phyloP scores from a whole-genome alignment of 2,329 filamentous ascomycete genomes.

The Seiridium cupressi region DNA sequence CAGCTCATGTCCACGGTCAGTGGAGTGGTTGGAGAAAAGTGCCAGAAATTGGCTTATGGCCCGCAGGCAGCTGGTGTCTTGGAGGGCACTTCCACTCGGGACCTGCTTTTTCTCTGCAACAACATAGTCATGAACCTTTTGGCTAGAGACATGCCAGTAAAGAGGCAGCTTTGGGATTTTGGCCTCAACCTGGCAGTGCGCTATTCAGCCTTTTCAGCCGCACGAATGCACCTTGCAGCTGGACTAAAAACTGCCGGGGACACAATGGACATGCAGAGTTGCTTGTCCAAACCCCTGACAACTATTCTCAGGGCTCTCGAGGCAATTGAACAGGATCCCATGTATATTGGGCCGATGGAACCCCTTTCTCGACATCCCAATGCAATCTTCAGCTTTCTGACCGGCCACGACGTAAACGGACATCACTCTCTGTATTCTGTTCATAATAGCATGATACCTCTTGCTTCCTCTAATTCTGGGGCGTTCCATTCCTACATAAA shows the following conservation, averaged over 20 bases:
- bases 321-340: background rate
- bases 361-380: background rate
- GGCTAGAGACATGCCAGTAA: constrained; percentile 18
- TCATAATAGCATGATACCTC: background rate
- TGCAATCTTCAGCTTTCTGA: constrained; percentile 21
- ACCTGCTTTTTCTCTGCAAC: constrained; percentile 36
- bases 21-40: background rate
- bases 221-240: constrained; percentile 16
- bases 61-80: background rate
- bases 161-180: constrained; percentile 25
- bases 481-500: constrained; percentile 3
- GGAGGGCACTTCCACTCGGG: background rate
- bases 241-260: background rate
- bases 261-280: background rate
- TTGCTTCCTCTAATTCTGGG: background rate
- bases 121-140: constrained; percentile 35
- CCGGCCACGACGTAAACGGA: constrained; percentile 17
- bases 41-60: background rate
- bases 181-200: constrained; percentile 27
- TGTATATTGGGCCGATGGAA: background rate
- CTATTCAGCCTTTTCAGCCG: constrained; percentile 13
- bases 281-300: background rate
- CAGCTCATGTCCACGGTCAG: constrained; percentile 10
- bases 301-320: background rate
- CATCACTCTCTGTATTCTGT: background rate